Evolutionary conservation across 192 early-diverging fungal species (phyloP).

Genomic region (Coemansia aciculifera): DNA sequence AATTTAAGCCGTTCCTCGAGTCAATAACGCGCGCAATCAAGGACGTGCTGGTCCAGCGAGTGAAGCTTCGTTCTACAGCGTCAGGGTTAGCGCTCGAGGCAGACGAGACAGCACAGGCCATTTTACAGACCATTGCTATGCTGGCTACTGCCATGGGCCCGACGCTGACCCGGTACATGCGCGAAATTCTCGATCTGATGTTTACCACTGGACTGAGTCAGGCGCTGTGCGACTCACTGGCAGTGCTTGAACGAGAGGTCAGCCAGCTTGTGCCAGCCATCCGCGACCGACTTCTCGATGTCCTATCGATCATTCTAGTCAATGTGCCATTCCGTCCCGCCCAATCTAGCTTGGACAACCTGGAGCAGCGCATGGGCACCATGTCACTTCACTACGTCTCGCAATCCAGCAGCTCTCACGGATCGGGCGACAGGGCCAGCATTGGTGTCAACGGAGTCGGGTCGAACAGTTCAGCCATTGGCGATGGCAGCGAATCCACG

Average conservation of each 20-base stretch:
- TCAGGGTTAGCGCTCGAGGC: conserved; percentile 5
- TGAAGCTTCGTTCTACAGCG: conserved; percentile 39
- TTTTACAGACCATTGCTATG: conserved; percentile 85
- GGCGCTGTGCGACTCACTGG: conserved; percentile 73
- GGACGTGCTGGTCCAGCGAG: conserved; percentile 59
- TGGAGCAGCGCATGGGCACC: conserved; percentile 14
- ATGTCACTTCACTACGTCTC: conserved; percentile 30
- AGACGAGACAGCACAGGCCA: conserved; percentile 60
- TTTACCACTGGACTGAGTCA: conserved; percentile 86
- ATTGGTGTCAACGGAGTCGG: neutral
- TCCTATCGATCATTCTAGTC: conserved; percentile 78
- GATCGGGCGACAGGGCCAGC: conserved; percentile 11
- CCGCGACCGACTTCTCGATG: conserved; percentile 84
- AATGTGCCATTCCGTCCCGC: conserved; percentile 75
- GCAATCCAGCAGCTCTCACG: neutral
- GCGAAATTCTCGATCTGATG: conserved; percentile 87
- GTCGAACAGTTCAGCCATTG: conserved; percentile 8
- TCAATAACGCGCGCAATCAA: conserved; percentile 69
- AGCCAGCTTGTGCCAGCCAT: conserved; percentile 75
- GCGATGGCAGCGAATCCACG: neutral
- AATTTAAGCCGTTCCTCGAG: conserved; percentile 78
- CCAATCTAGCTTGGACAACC: conserved; percentile 60
- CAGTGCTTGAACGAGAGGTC: conserved; percentile 74
- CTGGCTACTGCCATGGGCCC: conserved; percentile 84
- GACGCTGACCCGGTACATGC: conserved; percentile 78